Base-by-base conservation (phyloP, 805 yeast species). In the Limtongozyma cylindracea region DNA sequence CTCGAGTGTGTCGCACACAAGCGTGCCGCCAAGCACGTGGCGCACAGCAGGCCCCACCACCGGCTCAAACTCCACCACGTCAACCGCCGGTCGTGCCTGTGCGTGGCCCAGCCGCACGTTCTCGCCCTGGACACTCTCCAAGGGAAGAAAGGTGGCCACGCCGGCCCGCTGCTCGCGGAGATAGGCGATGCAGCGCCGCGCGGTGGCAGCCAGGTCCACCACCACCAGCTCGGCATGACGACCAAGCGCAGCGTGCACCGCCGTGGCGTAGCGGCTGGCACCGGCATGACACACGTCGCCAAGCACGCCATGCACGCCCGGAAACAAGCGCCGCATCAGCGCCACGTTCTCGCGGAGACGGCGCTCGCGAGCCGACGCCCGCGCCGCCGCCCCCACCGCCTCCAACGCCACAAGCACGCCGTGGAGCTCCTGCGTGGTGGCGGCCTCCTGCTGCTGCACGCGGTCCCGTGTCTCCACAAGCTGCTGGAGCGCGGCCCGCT, bases 151-250 rank as follows among this genome's bases (percentile, higher is more conserved):
- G 1, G 91, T 65, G 1, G 88, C 80, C 6, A 60, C 56, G 21
- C 96, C 96, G 8, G 71, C 52, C 30, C 93, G 57, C 37, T 84
- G 84, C 30, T 74, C 82, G 33, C 78, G 76, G 38, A 84, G 48
- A 25, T 70, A 71, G 6, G 64, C 61, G 29, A 88, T 72, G 38
- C 91, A 76, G 28, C 66, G 65, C 25, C 65, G 61, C 1, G 91
- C 91, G 12, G 68, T 56, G 7, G 61, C 39, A 5, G 65, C 47
- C 13, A 57, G 57, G 31, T 78, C 91, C 5, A 88, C 98, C 11
- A 88, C 57, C 10, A 88, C 60, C 0, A 94, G 61, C 41, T 88
- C 92, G 32, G 69, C 60, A 33, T 73, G 58, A 26, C 61, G 58
- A 6, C 95, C 96, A 14, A 88, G 47, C 5, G 73, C 60, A 0